A percentile compares a stretch with the other conserved stretches of the same genome.
phyloP scores from a whole-genome alignment of 306 rosid genomes.

The Prunus dulcis region DNA sequence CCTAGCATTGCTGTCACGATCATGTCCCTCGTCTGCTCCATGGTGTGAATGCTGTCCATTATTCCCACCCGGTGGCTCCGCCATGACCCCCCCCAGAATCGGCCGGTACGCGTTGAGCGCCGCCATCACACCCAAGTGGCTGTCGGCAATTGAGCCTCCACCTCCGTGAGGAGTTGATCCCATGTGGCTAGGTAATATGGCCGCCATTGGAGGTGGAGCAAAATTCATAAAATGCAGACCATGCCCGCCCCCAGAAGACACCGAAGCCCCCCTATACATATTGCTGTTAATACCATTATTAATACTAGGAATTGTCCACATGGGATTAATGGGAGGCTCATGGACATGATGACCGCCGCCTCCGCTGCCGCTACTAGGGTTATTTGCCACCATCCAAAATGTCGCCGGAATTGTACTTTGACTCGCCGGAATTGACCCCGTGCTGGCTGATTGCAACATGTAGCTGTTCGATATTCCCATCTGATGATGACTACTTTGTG shows the following conservation, averaged over 20 bases:
- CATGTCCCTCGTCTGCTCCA: conserved; percentile 53
- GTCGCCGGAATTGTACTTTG: conserved; percentile 59
- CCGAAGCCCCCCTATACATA: conserved; percentile 43
- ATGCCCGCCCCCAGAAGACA: conserved; percentile 33
- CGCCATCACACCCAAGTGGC: conserved; percentile 69
- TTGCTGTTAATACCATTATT: conserved; percentile 23
- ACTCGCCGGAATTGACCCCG: conserved; percentile 67
- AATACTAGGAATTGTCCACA: conserved; percentile 46
- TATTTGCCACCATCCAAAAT: conserved; percentile 69
- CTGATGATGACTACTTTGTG: conserved; percentile 14
- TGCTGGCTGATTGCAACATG: conserved; percentile 54
- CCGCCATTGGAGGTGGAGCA: conserved; percentile 74
- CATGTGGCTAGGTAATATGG: conserved; percentile 58
- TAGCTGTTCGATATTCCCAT: conserved; percentile 42
- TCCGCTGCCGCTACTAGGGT: not conserved
- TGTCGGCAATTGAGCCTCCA: conserved; percentile 34
- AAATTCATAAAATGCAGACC: conserved; percentile 85
- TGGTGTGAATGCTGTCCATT: conserved; percentile 35
- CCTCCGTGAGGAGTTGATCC: conserved; percentile 11
- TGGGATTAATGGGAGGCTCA: conserved; percentile 22
- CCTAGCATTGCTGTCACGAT: conserved; percentile 28
- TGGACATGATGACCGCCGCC: not conserved
- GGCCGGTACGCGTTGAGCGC: conserved; percentile 68
- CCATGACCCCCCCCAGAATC: conserved; percentile 25
- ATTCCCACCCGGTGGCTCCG: conserved; percentile 31